Base-by-base conservation (phyloP, 2,329 filamentous ascomycete genomes). In the Trichoderma sp. region DNA sequence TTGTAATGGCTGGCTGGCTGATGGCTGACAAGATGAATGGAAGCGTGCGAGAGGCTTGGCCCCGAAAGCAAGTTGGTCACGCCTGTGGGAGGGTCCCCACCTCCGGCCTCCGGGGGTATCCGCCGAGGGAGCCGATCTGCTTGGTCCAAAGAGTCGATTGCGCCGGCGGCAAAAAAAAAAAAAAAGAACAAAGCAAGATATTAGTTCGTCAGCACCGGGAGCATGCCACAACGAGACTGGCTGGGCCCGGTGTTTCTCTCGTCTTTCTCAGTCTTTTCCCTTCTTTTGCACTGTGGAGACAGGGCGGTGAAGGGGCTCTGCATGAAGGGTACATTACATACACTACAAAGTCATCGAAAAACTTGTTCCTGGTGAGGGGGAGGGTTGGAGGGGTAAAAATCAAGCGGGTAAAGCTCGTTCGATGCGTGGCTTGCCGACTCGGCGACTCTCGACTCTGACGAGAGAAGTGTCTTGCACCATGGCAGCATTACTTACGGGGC, bases 91-190 rank as follows among this genome's bases (percentile, higher is more conserved):
- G 11, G 21, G 28, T 39, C 36, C 32, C 39, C 39, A 43, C 24
- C 62, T 51, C 53, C 34, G 39, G 53, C 28, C 34, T n/a, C 39
- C 39, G 66, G 57, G 57, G 66, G 39, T 51, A 60, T 32, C 66
- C 66, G 66, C 66, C 66, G 66, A 69, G 43, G 56, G 36, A 69
- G 66, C 66, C 66, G 66, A 69, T 69, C 66, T 43, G 64, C 51
- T 57, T 69, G 57, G 66, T 21, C 39, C 39, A 39, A 47, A 47
- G 26, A 28, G 61, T 32, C 30, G 58, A 60, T 34, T 34, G 26
- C 26, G 56, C 56, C 56, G 56, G 21, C 32, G 32, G 32, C 32
- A 43, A 34, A 30, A 21, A 18, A 61, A n/a, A n/a, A 6, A 14
- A 36, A 7, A 7, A n/a, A 60, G 18, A 32, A 15, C 6, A 36